These are phyloP conservation scores for Aspergillus piperis DNA, from an alignment of 2,329 filamentous ascomycete species.

Conservation along the genomic window DNA sequence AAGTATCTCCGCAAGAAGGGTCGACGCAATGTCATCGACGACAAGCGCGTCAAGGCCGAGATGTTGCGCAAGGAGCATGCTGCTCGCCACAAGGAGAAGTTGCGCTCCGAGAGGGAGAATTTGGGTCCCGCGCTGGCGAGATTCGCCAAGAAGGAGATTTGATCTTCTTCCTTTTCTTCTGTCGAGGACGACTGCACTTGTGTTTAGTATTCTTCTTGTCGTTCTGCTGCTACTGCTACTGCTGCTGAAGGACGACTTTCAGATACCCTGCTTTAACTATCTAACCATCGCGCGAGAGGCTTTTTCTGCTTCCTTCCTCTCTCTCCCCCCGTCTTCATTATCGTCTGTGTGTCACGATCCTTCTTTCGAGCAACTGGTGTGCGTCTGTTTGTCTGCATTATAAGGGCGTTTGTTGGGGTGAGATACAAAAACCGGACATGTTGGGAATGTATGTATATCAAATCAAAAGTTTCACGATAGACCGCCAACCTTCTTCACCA, in stretches of 20 bases:
- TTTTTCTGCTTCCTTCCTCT: background rate
- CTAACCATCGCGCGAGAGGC: background rate
- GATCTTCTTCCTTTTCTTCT: background rate
- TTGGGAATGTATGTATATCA: background rate
- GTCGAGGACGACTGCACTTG: background rate
- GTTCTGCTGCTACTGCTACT: background rate
- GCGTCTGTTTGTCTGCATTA: background rate
- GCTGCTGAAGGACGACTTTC: slow-evolving; percentile 4
- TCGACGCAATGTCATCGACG: slow-evolving; percentile 91
- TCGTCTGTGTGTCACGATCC: background rate
- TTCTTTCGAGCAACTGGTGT: background rate
- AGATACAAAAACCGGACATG: background rate
- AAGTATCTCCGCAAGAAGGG: slow-evolving; percentile 91
- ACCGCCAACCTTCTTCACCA: too few species aligned
- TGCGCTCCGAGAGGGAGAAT: slow-evolving; percentile 69
- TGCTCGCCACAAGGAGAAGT: slow-evolving; percentile 67
- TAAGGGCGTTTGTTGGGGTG: slow-evolving; percentile 2
- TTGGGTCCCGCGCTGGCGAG: slow-evolving; percentile 82
- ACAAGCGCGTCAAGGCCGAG: slow-evolving; percentile 84
- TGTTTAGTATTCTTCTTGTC: slow-evolving; percentile 3
- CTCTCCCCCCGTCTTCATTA: too few species aligned
- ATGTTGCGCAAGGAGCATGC: slow-evolving; percentile 72
- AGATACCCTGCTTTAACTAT: slow-evolving; percentile 18
- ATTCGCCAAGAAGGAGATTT: slow-evolving; percentile 70
- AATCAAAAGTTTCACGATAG: background rate